phyloP scores from a whole-genome alignment of 1,284 basidiomycete species.

The Ustilago loliicola region DNA sequence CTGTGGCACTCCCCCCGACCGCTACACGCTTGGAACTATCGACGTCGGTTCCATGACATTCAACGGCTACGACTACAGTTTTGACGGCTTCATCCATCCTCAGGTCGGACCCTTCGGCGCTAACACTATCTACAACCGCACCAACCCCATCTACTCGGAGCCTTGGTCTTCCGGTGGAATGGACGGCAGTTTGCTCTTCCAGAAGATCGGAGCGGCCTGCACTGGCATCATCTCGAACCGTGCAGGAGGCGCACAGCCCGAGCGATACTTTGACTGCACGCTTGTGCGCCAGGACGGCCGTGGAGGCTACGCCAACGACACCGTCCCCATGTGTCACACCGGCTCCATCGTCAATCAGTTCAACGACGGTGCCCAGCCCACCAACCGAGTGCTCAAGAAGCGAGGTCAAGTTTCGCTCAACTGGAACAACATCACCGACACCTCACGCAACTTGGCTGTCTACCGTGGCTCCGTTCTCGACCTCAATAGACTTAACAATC shows the following conservation, averaged over 20 bases:
- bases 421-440: constrained; percentile 84
- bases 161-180: constrained; percentile 83
- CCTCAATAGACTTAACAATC: constrained; percentile 84
- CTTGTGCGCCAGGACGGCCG: constrained; percentile 82
- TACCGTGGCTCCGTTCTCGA: constrained; percentile 93
- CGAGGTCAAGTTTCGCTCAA: constrained; percentile 91
- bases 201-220: constrained; percentile 88
- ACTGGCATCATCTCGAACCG: constrained; percentile 77
- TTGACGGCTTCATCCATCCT: constrained; percentile 78
- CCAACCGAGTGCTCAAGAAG: constrained; percentile 60
- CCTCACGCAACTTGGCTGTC: constrained; percentile 84
- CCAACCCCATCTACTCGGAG: constrained; percentile 85
- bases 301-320: constrained; percentile 60
- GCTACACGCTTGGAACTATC: constrained; percentile 83
- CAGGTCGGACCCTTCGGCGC: constrained; percentile 53
- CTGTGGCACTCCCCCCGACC: constrained; percentile 85
- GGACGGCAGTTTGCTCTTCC: constrained; percentile 94
- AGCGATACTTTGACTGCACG: constrained; percentile 97
- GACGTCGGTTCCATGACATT: constrained; percentile 87
- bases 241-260: constrained; percentile 65
- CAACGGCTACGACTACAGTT: constrained; percentile 92
- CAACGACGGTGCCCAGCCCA: constrained; percentile 39
- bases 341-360: constrained; percentile 42
- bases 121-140: constrained; percentile 79
- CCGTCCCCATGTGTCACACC: constrained; percentile 55